Conservation (phyloP, 768 basidiomycete genomes). For the Kwoniella bestiolae region DNA sequence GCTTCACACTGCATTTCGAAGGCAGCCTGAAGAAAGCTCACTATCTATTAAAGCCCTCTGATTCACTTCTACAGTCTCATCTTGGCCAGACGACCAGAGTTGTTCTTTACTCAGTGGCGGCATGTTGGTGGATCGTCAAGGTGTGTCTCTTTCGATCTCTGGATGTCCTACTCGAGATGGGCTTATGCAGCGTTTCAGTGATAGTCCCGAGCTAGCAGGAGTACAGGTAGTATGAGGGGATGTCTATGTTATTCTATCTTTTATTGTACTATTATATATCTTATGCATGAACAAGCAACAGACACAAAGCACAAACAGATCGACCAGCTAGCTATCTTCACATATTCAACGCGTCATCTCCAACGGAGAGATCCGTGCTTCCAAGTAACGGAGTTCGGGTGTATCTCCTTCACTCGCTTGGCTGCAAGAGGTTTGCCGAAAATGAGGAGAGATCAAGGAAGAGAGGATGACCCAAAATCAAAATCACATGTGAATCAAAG, state of each 20-base stretch:
- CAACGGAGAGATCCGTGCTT: neutral
- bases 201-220: no score
- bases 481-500: no score
- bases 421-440: neutral
- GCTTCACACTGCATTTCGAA: neutral
- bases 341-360: constrained; percentile 2
- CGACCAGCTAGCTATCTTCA: neutral
- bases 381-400: neutral
- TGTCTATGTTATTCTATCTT: no score
- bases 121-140: no score
- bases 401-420: neutral
- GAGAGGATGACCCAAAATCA: neutral
- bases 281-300: neutral
- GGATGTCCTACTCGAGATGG: no score
- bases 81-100: constrained; percentile 42
- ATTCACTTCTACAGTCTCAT: constrained; percentile 69
- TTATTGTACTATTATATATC: neutral
- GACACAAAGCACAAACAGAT: neutral
- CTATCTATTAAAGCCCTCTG: constrained; percentile 94
- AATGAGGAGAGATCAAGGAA: neutral
- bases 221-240: no score
- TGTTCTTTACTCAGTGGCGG: constrained; percentile 44
- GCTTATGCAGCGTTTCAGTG: no score
- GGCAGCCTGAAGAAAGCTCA: constrained; percentile 54
- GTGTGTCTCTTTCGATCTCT: no score